A percentile compares a stretch with the other conserved stretches of the same genome.
Evolutionary conservation across 768 basidiomycete genomes (phyloP).

Genomic region (Phylloporus sp.): DNA sequence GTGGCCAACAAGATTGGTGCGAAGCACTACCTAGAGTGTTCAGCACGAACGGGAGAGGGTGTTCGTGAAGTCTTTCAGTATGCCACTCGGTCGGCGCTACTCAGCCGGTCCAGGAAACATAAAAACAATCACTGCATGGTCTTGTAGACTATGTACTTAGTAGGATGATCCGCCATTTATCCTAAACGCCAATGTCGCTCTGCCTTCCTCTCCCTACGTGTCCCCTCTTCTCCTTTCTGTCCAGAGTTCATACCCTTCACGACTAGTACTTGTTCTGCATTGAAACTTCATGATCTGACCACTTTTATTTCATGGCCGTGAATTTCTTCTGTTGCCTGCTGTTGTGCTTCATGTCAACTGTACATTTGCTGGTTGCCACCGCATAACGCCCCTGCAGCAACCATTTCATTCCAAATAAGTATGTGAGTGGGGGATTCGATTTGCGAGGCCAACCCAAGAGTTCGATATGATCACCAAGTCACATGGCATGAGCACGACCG

Average conservation of each 20-base stretch:
- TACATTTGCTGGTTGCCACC: slow-evolving; percentile 18
- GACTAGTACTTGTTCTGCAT: slow-evolving; percentile 33
- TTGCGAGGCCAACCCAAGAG: too few relatives aligned
- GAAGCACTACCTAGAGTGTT: slow-evolving; percentile 95
- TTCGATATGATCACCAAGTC: too few relatives aligned
- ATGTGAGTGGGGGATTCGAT: too few relatives aligned
- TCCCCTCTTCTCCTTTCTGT: slow-evolving; percentile 14
- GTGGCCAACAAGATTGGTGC: slow-evolving; percentile 96
- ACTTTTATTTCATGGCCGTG: slow-evolving; percentile 20
- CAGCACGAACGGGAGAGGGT: slow-evolving; percentile 93
- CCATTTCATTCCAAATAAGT: background rate
- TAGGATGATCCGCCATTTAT: slow-evolving; percentile 19
- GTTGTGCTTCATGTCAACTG: background rate
- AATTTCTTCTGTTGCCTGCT: slow-evolving; percentile 1
- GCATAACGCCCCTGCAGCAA: slow-evolving; percentile 10
- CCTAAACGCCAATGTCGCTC: slow-evolving; percentile 21
- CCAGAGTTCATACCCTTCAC: slow-evolving; percentile 37
- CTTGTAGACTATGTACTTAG: slow-evolving; percentile 38
- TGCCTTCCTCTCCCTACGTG: slow-evolving; percentile 14
- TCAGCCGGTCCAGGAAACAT: slow-evolving; percentile 47
- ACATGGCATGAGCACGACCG: too few relatives aligned
- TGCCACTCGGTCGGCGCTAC: slow-evolving; percentile 89
- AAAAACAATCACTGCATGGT: slow-evolving; percentile 44
- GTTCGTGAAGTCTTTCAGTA: slow-evolving; percentile 99
- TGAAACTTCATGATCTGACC: slow-evolving; percentile 38